phyloP scores from a whole-genome alignment of 768 basidiomycete genomes.

The Xerocomellus dryophilus region DNA sequence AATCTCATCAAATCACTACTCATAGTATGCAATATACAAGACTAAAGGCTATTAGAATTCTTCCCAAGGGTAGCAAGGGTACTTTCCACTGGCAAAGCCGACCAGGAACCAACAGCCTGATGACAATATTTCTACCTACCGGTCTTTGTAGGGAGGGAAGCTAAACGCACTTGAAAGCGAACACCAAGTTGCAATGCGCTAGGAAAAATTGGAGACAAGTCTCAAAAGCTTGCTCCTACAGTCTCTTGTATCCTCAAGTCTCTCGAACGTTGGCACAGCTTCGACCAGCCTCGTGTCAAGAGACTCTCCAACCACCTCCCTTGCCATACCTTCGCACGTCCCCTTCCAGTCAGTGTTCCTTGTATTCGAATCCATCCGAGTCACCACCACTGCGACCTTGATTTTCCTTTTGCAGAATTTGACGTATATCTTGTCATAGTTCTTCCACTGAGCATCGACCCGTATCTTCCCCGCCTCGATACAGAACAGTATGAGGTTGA shows the following conservation, averaged over 20 bases:
- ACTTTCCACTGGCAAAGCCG: too few species aligned
- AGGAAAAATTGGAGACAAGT: conserved; percentile 5
- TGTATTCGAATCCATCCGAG: conserved; percentile 2
- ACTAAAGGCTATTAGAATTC: neutral
- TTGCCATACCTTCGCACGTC: neutral
- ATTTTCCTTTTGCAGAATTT: conserved; percentile 10
- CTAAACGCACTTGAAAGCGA: neutral
- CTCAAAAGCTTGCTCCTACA: neutral
- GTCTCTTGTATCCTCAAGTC: neutral
- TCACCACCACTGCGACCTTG: conserved; percentile 17
- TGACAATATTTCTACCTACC: too few species aligned
- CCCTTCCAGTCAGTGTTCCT: neutral
- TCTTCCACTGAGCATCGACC: conserved; percentile 8
- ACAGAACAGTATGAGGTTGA: conserved; percentile 13
- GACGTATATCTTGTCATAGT: conserved; percentile 8
- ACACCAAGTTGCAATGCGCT: neutral
- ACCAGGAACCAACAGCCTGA: too few species aligned
- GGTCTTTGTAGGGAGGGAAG: too few species aligned
- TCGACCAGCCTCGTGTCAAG: conserved; percentile 4
- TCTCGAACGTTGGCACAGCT: conserved; percentile 4
- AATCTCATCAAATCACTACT: neutral
- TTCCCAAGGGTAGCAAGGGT: too few species aligned
- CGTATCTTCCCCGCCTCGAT: conserved; percentile 8
- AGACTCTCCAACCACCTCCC: neutral
- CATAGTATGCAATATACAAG: neutral